phyloP scores from a whole-genome alignment of 441 rosid species.

The Pelargonium myrrhifolium region DNA sequence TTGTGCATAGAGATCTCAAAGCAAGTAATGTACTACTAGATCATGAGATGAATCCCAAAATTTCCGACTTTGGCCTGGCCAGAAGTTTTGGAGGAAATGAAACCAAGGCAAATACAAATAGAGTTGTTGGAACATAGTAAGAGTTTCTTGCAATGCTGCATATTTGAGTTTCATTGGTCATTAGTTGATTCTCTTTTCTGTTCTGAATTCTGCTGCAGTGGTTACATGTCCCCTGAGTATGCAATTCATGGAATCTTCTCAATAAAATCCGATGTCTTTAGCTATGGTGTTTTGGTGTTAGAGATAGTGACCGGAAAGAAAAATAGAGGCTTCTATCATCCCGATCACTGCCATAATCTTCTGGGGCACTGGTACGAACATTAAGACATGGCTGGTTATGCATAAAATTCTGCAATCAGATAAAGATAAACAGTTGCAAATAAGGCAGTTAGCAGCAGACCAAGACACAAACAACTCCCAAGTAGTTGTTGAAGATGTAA shows the following conservation, averaged over 20 bases:
- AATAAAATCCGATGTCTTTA: conserved; percentile 17
- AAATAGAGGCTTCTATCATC: too few relatives aligned
- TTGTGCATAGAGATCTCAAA: conserved; percentile 35
- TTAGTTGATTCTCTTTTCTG: not conserved
- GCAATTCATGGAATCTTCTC: not conserved
- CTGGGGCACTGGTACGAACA: too few relatives aligned
- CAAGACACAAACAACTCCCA: too few relatives aligned
- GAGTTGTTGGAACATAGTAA: conserved; percentile 34
- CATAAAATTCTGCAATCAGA: too few relatives aligned
- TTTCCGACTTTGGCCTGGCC: conserved; percentile 46
- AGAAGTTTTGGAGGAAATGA: conserved; percentile 30
- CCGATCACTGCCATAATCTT: too few relatives aligned
- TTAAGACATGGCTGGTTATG: too few relatives aligned
- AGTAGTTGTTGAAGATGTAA: too few relatives aligned
- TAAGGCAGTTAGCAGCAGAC: too few relatives aligned
- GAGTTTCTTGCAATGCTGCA: not conserved
- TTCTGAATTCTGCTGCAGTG: conserved; percentile 9
- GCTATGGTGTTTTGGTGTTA: conserved; percentile 19
- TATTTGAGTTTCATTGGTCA: not conserved
- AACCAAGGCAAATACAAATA: conserved; percentile 25
- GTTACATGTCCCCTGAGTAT: too few relatives aligned
- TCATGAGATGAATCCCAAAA: conserved; percentile 36
- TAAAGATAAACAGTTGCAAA: too few relatives aligned
- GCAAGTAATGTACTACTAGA: conserved; percentile 33
- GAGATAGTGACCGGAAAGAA: conserved; percentile 21